phyloP scores from a whole-genome alignment of 1,284 basidiomycete genomes.

The Stereum hirsutum region DNA sequence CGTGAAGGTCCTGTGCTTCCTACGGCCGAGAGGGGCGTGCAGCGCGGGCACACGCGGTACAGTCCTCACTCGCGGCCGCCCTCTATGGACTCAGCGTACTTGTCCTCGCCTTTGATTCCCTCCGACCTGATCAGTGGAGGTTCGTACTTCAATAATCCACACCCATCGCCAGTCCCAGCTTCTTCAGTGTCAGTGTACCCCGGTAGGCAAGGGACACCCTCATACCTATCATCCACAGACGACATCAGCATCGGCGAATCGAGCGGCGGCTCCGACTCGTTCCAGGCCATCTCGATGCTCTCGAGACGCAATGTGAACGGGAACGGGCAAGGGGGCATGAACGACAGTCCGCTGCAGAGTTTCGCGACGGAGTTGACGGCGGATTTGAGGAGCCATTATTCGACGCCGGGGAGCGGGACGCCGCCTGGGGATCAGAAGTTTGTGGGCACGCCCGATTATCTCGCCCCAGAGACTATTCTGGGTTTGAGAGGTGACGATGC shows the following conservation, averaged over 20 bases:
- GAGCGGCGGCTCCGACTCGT: constrained; percentile 79
- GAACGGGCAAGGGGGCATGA: too few species aligned
- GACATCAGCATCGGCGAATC: constrained; percentile 74
- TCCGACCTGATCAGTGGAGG: constrained; percentile 46
- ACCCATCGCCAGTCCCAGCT: constrained; percentile 45
- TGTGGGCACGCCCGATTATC: constrained; percentile 95
- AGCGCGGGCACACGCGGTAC: constrained; percentile 45
- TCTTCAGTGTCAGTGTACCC: too few species aligned
- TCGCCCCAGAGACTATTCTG: constrained; percentile 94
- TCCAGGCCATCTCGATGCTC: constrained; percentile 44
- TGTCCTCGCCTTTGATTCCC: constrained; percentile 62
- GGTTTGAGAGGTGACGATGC: constrained; percentile 94
- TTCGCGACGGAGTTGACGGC: constrained; percentile 77
- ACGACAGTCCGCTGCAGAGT: constrained; percentile 71
- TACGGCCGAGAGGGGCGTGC: constrained; percentile 25
- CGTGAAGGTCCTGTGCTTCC: constrained; percentile 58
- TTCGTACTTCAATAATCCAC: constrained; percentile 79
- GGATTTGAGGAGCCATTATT: constrained; percentile 58
- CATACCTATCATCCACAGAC: constrained; percentile 64
- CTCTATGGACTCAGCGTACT: constrained; percentile 76
- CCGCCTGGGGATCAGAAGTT: constrained; percentile 85
- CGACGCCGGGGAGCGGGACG: constrained; percentile 47
- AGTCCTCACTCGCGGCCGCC: constrained; percentile 67
- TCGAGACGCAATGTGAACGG: constrained; percentile 32
- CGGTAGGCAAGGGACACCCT: constrained; percentile 53